phyloP scores from a whole-genome alignment of 306 rosid species.

The Spatholobus suberectus region DNA sequence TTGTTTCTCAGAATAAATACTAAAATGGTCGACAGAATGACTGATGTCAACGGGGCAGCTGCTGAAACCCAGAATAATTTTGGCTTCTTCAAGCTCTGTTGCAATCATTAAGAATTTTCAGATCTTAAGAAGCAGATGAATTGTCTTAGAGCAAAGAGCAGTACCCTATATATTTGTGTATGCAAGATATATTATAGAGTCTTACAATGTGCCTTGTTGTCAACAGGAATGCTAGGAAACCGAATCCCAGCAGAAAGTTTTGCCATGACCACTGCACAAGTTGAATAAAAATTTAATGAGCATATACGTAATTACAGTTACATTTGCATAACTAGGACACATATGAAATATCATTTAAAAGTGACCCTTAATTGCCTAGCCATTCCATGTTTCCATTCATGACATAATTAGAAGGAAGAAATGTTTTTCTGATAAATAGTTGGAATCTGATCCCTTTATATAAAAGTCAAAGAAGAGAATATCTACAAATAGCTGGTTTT shows the following conservation, averaged over 20 bases:
- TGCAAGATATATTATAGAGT: conserved; percentile 8
- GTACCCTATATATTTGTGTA: neutral
- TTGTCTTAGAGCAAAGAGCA: neutral
- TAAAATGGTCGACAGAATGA: conserved; percentile 79
- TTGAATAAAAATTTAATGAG: conserved; percentile 23
- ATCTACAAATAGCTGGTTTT: conserved; percentile 37
- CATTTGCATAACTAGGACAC: neutral
- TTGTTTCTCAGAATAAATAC: conserved; percentile 69
- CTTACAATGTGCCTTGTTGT: conserved; percentile 86
- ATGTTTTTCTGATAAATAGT: neutral
- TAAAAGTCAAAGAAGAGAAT: conserved; percentile 26
- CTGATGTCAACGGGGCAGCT: conserved; percentile 94
- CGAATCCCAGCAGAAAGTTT: conserved; percentile 74
- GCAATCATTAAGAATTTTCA: conserved; percentile 34
- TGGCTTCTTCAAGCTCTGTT: conserved; percentile 86
- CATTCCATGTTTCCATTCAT: conserved; percentile 21
- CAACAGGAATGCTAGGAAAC: conserved; percentile 71
- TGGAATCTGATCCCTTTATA: conserved; percentile 45
- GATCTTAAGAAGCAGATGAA: conserved; percentile 11
- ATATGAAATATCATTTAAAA: conserved; percentile 24
- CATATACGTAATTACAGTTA: neutral
- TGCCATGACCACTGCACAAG: conserved; percentile 96
- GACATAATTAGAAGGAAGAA: neutral
- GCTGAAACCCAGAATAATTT: conserved; percentile 89
- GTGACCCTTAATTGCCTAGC: conserved; percentile 25